Evolutionary conservation across 257 asterid species (phyloP), one percentile per base, ranked within the genome.

Genomic region (Orobanche coerulescens): DNA sequence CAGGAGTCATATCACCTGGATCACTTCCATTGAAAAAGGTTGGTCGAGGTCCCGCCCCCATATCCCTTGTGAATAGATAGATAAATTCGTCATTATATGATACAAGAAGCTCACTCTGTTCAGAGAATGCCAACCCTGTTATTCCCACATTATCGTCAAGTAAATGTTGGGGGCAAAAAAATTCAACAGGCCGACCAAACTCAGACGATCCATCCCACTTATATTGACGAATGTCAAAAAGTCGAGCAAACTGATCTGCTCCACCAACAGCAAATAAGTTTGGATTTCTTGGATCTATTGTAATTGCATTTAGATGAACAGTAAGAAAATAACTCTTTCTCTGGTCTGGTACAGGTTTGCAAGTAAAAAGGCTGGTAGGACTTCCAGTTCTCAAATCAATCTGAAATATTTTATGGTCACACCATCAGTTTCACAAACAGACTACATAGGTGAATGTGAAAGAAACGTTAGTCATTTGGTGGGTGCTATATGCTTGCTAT

Each of bases 61-160:
- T 73, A 60, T 82, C 93, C 82, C 73, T 81, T 0, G 94, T 68
- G 69, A 92, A 92, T 31, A 92, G 85, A 71, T 88, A 92, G 68
- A 92, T 92, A 14, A 69, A 73, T 66, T 92, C 97, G 22, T 84
- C 82, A 70, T 49, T 75, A 71, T 88, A 92, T 24, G 98, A 88
- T 44, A 84, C 91, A 54, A 92, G 95, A 67, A 92, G 95, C 78
- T 92, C 97, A 61, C 91, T 86, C 75, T 86, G 85, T 57, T 83
- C 89, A 18, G 98, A 92, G 76, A 86, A 92, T 66, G 97, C 78
- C 88, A 92, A 76, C 62, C 97, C 97, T 11, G 98, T 84, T 72
- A 92, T 84, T 22, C 86, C 88, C 50, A 81, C 95, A 65, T 49
- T 65, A 48, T 61, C 75, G 52, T 79, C 89, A 44, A 74, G 58